Evolutionary conservation across 2,329 filamentous ascomycete genomes (phyloP), one percentile per base, ranked within the genome.

Genomic region (Teratosphaeriaceae sp.): DNA sequence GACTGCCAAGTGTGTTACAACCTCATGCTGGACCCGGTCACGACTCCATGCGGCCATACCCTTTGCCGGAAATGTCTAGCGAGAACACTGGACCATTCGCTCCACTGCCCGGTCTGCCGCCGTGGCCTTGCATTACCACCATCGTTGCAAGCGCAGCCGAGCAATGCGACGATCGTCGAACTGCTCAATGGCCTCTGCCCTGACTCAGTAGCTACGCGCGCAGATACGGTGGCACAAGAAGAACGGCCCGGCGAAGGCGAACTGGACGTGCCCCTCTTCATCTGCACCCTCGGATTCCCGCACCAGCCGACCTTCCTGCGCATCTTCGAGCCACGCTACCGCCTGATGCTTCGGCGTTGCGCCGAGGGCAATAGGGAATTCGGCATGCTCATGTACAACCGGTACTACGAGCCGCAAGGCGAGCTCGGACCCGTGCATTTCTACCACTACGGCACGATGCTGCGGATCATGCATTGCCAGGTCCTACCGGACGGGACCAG

Each of bases 1-100:
- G 88, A 95, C 57, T 96, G 89, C 53, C 86, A 92, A 55, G 80
- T 95, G 45, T 95, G 89, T 65, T 94, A 90, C 62, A 78, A 80
- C 30, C 65, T 94, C 18, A 84, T 90, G 61, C 69, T 88, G 47
- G 85, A 94, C 48, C 88, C 89, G 0, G 70, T 89, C 40, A 95
- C 88, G 0, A 94, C 87, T 0, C 74, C 78, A 1, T 96, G 89
- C 56, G 89, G 89, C 1, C 89, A 96, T 62, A 95, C 88, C 0
- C 90, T 92, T 56, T 96, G 89, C 62, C 80, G 85, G 16, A 76
- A 77, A 46, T 96, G 89, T 60, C 71, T 95, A 18, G 78, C 81
- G 43, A 79, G 84, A 35, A 79, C 85, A 5, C 71, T 94, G 46
- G 84, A 90, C 55, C 84, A 92, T 59, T 84, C 84, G 1, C 75